Evolutionary conservation across 2,329 filamentous ascomycete species (phyloP).

Genomic region (Microascus cirrosus): DNA sequence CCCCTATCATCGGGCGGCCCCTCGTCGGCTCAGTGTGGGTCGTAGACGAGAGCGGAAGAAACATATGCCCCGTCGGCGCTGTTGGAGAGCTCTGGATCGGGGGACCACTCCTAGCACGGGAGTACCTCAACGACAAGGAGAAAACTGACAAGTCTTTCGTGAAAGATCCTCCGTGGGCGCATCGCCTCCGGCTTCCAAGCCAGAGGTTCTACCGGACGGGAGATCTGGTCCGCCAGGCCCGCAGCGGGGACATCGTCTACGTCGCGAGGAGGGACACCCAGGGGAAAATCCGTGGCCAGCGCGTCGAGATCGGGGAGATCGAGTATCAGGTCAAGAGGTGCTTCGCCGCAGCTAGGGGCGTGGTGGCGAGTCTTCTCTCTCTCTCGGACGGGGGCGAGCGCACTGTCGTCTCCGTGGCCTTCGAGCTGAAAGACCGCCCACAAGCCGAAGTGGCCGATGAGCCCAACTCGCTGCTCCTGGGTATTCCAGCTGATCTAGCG

Average conservation of each 20-base stretch:
- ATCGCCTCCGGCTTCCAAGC: constrained; percentile 20
- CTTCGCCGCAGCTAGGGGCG: constrained; percentile 19
- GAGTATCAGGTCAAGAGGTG: constrained; percentile 18
- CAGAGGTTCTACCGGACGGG: constrained; percentile 26
- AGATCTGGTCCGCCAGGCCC: constrained; percentile 32
- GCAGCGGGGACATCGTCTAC: constrained; percentile 19
- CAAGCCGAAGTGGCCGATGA: background rate
- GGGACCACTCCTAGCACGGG: constrained; percentile 8
- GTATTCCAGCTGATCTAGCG: background rate
- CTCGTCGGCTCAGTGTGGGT: constrained; percentile 8
- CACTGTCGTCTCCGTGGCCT: constrained; percentile 32
- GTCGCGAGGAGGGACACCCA: constrained; percentile 29
- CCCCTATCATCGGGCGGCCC: constrained; percentile 20
- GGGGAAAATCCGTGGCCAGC: constrained; percentile 43
- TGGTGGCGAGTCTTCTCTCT: constrained; percentile 13
- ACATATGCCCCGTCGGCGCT: constrained; percentile 6
- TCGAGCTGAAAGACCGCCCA: constrained; percentile 9
- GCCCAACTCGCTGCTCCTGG: background rate
- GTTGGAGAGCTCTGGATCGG: constrained; percentile 11
- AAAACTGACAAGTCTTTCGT: constrained; percentile 37
- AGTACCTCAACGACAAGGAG: constrained; percentile 5
- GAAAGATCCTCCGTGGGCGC: constrained; percentile 39
- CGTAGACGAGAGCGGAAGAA: constrained; percentile 5
- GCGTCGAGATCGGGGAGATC: constrained; percentile 29
- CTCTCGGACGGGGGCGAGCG: constrained; percentile 23